Evolutionary conservation across 257 asterid genomes (phyloP), one percentile per base, ranked within the genome.

Genomic region (Lantana camara): DNA sequence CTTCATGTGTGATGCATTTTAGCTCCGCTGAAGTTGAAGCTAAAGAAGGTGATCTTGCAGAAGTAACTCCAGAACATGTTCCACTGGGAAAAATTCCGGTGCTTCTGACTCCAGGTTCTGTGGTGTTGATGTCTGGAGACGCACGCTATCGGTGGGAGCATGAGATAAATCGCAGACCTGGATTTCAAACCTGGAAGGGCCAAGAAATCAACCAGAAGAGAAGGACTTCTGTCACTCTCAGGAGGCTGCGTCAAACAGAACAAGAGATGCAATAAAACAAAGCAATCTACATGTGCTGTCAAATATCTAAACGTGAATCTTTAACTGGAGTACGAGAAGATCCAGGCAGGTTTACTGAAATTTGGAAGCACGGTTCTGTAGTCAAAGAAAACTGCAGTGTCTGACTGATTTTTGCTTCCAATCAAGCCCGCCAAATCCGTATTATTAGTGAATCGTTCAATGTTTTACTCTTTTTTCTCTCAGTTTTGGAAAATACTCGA

Each of bases 141-240:
- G 97, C 99, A 0, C 82, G 99, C 3, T 90, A 87, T 48, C 72
- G 13, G 0, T 93, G 99, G 99, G 84, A 84, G 73, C 99, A 90
- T 30, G 95, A 88, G 80, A 93, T 93, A 8, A 84, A 87, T 57
- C 94, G 97, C 32, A 83, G 74, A 46, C 87, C 84, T 2, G 97
- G 96, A 3, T 78, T 82, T 50, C 99, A 93, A 44, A 63, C 9
- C 8, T 90, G 96, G 96, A 35, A 85, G 14, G 95, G 89, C 4
- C 52, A 64, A 59, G 89, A 84, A 47, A 80, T 93, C 29, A 61
- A 77, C 21, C 96, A 93, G 77, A 79, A 75, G 70, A 84, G 83
- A 51, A 86, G 99, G 63, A 80, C 80, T 1, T 90, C 97, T 3
- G 63, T 87, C 8, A 93, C 99, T 4, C 72, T 90, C n/a, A 81